phyloP scores from a whole-genome alignment of 306 rosid species.

The Potentilla sterilis region DNA sequence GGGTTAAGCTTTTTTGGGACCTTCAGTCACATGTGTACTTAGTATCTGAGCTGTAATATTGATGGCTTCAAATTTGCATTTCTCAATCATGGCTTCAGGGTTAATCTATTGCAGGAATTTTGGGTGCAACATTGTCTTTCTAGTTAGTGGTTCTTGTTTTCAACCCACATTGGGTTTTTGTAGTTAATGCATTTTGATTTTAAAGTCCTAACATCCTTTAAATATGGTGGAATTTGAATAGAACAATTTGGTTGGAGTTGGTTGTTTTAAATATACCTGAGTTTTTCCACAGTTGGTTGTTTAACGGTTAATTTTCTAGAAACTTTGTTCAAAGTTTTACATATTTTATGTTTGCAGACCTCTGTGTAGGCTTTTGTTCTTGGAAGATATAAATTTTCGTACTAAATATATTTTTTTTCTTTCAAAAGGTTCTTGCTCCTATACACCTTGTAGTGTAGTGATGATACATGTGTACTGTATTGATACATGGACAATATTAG shows the following conservation, averaged over 20 bases:
- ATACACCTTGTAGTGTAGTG: neutral
- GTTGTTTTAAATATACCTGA: neutral
- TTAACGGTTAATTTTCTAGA: too few relatives aligned
- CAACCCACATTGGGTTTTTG: neutral
- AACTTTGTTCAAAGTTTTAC: neutral
- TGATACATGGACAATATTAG: neutral
- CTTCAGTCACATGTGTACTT: neutral
- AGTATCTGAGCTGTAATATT: neutral
- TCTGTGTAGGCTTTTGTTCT: neutral
- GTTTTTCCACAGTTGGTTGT: too few relatives aligned
- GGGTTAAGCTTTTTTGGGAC: neutral
- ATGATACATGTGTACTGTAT: too few relatives aligned
- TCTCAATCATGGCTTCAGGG: neutral
- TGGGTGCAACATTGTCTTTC: neutral
- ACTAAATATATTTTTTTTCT: too few relatives aligned
- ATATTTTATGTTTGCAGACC: neutral
- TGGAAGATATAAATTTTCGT: neutral
- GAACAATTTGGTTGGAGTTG: neutral
- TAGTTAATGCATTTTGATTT: neutral
- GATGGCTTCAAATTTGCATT: slow-evolving; percentile 3
- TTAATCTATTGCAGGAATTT: neutral
- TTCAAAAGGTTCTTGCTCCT: neutral
- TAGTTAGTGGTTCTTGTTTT: neutral
- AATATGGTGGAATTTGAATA: neutral
- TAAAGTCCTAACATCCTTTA: neutral